Conservation (phyloP, 495 filamentous ascomycete species). For the Aspergillus homomorphus region DNA sequence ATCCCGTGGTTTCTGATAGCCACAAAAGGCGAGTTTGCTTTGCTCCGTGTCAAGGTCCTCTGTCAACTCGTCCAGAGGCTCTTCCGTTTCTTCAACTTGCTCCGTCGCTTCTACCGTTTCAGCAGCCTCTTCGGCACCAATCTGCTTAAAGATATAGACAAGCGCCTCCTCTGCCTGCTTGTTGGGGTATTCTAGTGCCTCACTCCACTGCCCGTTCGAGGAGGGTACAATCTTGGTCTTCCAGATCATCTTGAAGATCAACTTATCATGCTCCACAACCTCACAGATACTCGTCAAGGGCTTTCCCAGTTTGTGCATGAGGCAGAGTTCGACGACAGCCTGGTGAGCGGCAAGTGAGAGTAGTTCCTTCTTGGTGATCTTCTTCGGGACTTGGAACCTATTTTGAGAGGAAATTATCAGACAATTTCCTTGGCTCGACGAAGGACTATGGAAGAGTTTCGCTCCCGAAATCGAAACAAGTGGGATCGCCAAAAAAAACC, state of each 20-base stretch:
- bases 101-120: conserved; percentile 7
- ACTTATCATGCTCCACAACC: conserved; percentile 29
- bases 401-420: background rate
- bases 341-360: conserved; percentile 35
- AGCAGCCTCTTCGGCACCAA: conserved; percentile 25
- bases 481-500: conserved; percentile 2
- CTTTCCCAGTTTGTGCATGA: conserved; percentile 38
- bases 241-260: conserved; percentile 26
- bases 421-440: background rate
- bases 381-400: conserved; percentile 22
- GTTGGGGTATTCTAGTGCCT: conserved; percentile 32
- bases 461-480: background rate
- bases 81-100: conserved; percentile 10
- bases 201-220: conserved; percentile 25
- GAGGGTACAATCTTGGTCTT: conserved; percentile 28
- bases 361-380: conserved; percentile 20
- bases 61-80: conserved; percentile 13
- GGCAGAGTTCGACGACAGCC: conserved; percentile 46
- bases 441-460: background rate
- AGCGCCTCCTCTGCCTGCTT: conserved; percentile 29
- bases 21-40: conserved; percentile 13
- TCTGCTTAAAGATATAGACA: conserved; percentile 39
- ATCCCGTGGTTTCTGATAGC: conserved; percentile 18
- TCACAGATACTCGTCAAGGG: conserved; percentile 28
- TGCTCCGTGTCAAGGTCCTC: background rate